A percentile compares a stretch with the other conserved stretches of the same genome.
phyloP scores from a whole-genome alignment of 495 filamentous ascomycete genomes.

The Aspergillus hancockii region DNA sequence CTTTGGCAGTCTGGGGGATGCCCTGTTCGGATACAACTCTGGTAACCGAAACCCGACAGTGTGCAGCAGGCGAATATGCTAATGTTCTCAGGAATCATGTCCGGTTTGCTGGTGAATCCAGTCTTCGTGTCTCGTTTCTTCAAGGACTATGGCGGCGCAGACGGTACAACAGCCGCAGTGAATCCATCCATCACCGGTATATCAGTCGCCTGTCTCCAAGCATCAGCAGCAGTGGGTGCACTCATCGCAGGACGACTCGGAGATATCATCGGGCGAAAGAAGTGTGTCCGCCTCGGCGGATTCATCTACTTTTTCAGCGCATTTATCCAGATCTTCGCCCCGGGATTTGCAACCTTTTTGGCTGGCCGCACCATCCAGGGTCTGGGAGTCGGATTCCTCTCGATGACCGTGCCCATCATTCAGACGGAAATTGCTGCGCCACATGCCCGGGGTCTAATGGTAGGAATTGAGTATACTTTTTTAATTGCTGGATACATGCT shows the following conservation, averaged over 20 bases:
- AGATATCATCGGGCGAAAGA: constrained; percentile 34
- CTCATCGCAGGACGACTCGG: constrained; percentile 31
- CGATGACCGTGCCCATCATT: constrained; percentile 34
- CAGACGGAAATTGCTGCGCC: constrained; percentile 31
- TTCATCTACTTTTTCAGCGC: constrained; percentile 37
- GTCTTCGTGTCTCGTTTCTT: constrained; percentile 32
- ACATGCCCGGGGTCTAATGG: constrained; percentile 31
- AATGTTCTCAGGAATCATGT: constrained; percentile 27
- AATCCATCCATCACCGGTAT: constrained; percentile 36
- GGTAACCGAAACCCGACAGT: constrained; percentile 12
- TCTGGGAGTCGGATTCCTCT: constrained; percentile 29
- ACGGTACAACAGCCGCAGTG: constrained; percentile 22
- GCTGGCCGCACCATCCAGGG: constrained; percentile 31
- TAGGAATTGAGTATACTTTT: constrained; percentile 33
- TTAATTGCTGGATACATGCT: constrained; percentile 35
- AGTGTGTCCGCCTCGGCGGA: constrained; percentile 31
- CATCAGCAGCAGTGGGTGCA: constrained; percentile 31
- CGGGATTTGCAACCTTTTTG: constrained; percentile 29
- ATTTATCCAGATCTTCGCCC: constrained; percentile 34
- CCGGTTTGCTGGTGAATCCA: constrained; percentile 32
- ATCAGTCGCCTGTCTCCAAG: constrained; percentile 32
- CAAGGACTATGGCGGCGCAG: constrained; percentile 29
- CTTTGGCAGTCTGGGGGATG: constrained; percentile 34
- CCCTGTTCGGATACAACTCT: constrained; percentile 32
- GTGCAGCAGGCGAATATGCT: not conserved